A percentile compares a stretch with the other conserved stretches of the same genome.
These are phyloP conservation scores for Leccinum variabile DNA, from an alignment of 1,284 basidiomycete species.

Conservation along the genomic window DNA sequence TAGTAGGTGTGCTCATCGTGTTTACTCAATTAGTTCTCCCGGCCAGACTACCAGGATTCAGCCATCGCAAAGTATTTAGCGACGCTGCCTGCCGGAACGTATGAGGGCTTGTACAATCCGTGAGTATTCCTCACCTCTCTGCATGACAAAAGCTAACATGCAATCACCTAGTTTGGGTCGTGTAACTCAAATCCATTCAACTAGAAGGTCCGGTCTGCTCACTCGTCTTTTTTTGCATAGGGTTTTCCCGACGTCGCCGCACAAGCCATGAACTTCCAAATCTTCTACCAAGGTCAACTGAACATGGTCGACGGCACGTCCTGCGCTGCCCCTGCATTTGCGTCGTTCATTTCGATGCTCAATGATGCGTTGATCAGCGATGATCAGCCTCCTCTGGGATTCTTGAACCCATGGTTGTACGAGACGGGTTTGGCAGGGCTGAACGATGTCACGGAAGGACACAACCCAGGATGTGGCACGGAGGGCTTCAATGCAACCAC, in stretches of 20 bases:
- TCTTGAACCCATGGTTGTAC: conserved; percentile 63
- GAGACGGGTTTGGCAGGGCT: conserved; percentile 37
- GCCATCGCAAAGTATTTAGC: conserved; percentile 39
- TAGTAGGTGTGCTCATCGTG: not conserved
- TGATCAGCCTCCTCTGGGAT: conserved; percentile 49
- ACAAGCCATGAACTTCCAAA: conserved; percentile 33
- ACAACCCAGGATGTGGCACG: conserved; percentile 60
- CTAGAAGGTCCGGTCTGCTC: conserved; percentile 35
- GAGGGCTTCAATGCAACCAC: conserved; percentile 45
- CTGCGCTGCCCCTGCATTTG: conserved; percentile 33
- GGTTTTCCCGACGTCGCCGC: conserved; percentile 64
- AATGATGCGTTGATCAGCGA: conserved; percentile 57
- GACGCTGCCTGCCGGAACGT: conserved; percentile 46
- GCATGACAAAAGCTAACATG: not conserved
- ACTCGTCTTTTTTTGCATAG: conserved; percentile 27
- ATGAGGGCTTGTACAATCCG: conserved; percentile 60
- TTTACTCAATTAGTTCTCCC: conserved; percentile 18
- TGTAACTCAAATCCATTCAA: conserved; percentile 24
- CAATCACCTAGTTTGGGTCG: conserved; percentile 32
- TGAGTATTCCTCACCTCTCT: conserved; percentile 29
- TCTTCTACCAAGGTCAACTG: conserved; percentile 12
- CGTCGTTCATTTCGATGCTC: conserved; percentile 50
- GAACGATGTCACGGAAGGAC: conserved; percentile 54
- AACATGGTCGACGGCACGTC: conserved; percentile 48
- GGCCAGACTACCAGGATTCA: conserved; percentile 19